Evolutionary conservation across 2,329 filamentous ascomycete species (phyloP).

Genomic region (Phaeosphaeria sp.): DNA sequence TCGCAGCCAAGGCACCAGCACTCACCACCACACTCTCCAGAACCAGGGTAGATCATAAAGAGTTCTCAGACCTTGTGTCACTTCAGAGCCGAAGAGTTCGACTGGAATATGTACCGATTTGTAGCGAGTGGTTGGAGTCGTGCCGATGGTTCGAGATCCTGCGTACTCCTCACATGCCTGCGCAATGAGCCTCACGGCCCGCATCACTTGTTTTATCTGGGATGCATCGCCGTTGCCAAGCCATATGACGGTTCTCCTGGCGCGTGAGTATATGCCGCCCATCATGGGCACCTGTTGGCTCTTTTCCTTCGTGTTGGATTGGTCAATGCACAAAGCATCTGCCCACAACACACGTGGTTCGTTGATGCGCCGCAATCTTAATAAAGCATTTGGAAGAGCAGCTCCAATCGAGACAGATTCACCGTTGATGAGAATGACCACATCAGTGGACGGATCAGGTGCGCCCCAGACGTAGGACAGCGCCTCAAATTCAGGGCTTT

Average conservation of each 20-base stretch:
- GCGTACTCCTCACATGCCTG: too few relatives aligned
- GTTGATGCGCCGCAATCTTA: not conserved
- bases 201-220: too few relatives aligned
- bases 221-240: not conserved
- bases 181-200: too few relatives aligned
- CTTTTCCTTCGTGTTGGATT: conserved; percentile 10
- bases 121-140: not conserved
- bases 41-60: not conserved
- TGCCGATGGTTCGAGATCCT: too few relatives aligned
- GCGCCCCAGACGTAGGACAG: conserved; percentile 1
- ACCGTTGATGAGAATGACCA: not conserved
- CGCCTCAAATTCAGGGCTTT: not conserved
- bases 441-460: not conserved
- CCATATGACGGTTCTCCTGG: conserved; percentile 12
- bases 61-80: not conserved
- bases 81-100: not conserved
- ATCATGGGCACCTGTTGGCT: conserved; percentile 18
- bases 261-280: conserved; percentile 13
- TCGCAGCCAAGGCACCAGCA: too few relatives aligned
- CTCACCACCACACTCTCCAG: not conserved
- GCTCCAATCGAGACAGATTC: not conserved
- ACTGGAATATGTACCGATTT: not conserved
- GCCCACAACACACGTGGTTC: conserved; percentile 2
- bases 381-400: not conserved
- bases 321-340: conserved; percentile 15